Evolutionary conservation across 169 alveolate genomes (phyloP).

Genomic region (Cyclospora cayetanensis): DNA sequence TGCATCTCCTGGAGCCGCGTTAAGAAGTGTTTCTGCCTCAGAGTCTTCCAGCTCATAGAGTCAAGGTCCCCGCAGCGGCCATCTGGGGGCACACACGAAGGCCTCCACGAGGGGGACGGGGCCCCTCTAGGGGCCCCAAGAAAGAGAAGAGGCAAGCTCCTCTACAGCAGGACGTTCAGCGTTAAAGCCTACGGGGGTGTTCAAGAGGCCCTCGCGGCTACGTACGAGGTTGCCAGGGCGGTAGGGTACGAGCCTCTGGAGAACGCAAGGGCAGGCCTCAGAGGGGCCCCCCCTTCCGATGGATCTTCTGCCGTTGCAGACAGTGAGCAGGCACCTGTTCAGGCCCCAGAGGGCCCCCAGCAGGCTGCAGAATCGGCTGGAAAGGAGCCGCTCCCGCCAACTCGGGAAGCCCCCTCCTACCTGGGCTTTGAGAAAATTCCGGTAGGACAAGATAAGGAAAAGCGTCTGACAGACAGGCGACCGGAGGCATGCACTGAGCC

Average conservation of each 20-base stretch:
- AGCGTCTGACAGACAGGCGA: too few species aligned
- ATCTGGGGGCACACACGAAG: not conserved
- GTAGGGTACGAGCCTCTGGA: not conserved
- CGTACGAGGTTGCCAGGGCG: not conserved
- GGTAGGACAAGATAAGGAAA: too few species aligned
- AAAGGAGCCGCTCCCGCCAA: not conserved
- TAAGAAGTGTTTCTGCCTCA: not conserved
- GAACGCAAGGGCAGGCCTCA: not conserved
- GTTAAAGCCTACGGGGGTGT: not conserved
- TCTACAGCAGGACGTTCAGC: slow-evolving; percentile 3
- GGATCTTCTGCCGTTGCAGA: not conserved
- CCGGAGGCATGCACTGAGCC: too few species aligned
- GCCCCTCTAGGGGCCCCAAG: not conserved
- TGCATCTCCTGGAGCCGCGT: slow-evolving; percentile 2
- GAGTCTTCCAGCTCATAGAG: not conserved
- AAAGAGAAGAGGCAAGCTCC: not conserved
- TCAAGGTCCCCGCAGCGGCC: not conserved
- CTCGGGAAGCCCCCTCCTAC: slow-evolving; percentile 3
- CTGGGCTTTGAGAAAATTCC: too few species aligned
- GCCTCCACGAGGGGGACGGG: not conserved
- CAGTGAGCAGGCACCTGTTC: too few species aligned
- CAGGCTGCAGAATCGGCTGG: not conserved
- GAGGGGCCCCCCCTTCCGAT: not conserved
- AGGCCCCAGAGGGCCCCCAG: not conserved
- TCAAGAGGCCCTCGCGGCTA: not conserved